Conservation (phyloP, 257 asterid genomes). For the Lycium ferocissimum region DNA sequence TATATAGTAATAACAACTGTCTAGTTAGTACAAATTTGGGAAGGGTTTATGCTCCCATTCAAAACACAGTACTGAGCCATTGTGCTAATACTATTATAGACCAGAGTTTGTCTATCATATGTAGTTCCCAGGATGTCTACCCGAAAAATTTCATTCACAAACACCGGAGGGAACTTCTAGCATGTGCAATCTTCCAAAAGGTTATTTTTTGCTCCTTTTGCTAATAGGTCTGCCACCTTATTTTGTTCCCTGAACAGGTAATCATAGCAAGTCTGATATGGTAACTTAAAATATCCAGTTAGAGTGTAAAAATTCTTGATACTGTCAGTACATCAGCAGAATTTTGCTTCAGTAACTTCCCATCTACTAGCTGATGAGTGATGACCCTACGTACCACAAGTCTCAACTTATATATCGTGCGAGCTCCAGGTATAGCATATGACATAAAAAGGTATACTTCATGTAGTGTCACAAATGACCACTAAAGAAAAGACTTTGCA, state of each 20-base stretch:
- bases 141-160: no score
- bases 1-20: no score
- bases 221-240: neutral
- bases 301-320: neutral
- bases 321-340: neutral
- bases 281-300: neutral
- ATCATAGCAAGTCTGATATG: neutral
- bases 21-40: no score
- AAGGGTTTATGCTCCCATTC: no score
- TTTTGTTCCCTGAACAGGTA: neutral
- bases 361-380: neutral
- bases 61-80: no score
- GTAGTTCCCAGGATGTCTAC: no score
- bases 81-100: no score
- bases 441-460: neutral
- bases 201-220: no score
- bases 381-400: neutral
- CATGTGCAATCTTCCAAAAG: no score
- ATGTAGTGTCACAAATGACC: constrained; percentile 8
- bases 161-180: no score
- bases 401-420: neutral
- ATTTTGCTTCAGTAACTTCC: neutral
- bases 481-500: neutral
- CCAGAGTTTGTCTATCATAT: no score
- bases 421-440: neutral